Percentiles rank a stretch among this genome's conserved stretches.
Conservation (phyloP, 768 basidiomycete genomes). For the Cystofilobasidium capitatum region DNA sequence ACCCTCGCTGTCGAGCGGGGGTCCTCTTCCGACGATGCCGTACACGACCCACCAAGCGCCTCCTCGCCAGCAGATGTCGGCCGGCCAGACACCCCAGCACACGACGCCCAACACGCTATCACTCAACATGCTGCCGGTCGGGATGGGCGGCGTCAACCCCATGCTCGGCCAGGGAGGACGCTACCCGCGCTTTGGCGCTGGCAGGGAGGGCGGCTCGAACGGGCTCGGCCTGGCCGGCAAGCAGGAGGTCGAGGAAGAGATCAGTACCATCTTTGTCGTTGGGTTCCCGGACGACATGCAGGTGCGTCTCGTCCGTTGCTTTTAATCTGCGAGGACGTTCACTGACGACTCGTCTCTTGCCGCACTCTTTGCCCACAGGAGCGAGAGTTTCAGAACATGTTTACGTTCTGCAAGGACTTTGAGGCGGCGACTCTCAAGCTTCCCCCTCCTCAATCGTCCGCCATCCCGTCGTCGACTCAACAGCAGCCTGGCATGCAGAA, state of each 20-base stretch:
- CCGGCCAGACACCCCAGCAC: not conserved
- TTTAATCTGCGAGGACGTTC: not conserved
- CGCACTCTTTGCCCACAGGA: constrained; percentile 50
- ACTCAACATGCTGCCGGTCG: constrained; percentile 17
- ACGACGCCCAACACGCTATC: not conserved
- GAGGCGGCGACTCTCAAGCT: constrained; percentile 97
- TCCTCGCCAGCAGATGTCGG: not conserved
- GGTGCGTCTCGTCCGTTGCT: constrained; percentile 46
- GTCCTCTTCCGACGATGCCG: not conserved
- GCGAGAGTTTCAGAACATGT: constrained; percentile 99
- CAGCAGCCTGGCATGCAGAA: constrained; percentile 6
- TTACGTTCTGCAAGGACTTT: constrained; percentile 88
- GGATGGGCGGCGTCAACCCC: constrained; percentile 17
- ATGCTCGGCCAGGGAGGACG: constrained; percentile 7
- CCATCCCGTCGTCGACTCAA: constrained; percentile 1
- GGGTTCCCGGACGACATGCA: constrained; percentile 99
- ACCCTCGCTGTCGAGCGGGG: not conserved
- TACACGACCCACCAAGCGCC: not conserved
- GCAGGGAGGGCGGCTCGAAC: constrained; percentile 20
- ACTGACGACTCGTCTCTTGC: constrained; percentile 12
- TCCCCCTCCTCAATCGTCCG: constrained; percentile 42
- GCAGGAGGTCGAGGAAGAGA: constrained; percentile 54
- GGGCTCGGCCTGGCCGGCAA: constrained; percentile 27
- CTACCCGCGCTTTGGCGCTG: not conserved
- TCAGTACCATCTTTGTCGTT: constrained; percentile 94